A percentile compares a stretch with the other conserved stretches of the same genome.
These are phyloP conservation scores for Bonia amplexicaulis DNA, from an alignment of 176 grass and related monocot species.

Conservation along the genomic window DNA sequence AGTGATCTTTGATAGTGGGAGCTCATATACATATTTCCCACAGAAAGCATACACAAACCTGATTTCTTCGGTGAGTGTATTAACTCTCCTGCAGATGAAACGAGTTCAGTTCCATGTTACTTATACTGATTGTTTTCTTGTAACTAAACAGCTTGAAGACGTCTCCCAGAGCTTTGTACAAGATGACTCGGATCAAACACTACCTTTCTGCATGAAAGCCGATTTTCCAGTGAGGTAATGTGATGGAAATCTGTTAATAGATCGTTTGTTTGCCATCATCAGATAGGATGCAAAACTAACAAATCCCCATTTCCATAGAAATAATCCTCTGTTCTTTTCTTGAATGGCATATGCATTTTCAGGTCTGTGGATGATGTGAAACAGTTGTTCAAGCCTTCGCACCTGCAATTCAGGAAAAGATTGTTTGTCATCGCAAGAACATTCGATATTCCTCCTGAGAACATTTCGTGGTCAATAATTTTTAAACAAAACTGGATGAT, in stretches of 20 bases:
- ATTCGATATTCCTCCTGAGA: constrained; percentile 63
- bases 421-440: constrained; percentile 61
- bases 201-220: constrained; percentile 78
- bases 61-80: constrained; percentile 54
- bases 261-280: not conserved
- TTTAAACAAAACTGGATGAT: constrained; percentile 7
- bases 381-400: constrained; percentile 68
- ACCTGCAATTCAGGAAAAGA: constrained; percentile 59
- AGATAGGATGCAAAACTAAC: not conserved
- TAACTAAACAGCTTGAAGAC: constrained; percentile 51
- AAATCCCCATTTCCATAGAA: not conserved
- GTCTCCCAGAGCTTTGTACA: constrained; percentile 39
- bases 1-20: constrained; percentile 77
- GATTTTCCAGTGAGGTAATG: constrained; percentile 76
- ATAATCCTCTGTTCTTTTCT: not conserved
- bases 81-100: not conserved
- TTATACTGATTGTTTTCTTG: not conserved
- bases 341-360: constrained; percentile 21
- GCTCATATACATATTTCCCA: constrained; percentile 79
- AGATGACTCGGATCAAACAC: constrained; percentile 72
- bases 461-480: constrained; percentile 12
- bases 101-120: not conserved
- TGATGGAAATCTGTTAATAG: not conserved
- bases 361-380: constrained; percentile 80
- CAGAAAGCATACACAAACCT: constrained; percentile 48